Conservation (phyloP, 306 rosid species). For the Calophaca sinica region DNA sequence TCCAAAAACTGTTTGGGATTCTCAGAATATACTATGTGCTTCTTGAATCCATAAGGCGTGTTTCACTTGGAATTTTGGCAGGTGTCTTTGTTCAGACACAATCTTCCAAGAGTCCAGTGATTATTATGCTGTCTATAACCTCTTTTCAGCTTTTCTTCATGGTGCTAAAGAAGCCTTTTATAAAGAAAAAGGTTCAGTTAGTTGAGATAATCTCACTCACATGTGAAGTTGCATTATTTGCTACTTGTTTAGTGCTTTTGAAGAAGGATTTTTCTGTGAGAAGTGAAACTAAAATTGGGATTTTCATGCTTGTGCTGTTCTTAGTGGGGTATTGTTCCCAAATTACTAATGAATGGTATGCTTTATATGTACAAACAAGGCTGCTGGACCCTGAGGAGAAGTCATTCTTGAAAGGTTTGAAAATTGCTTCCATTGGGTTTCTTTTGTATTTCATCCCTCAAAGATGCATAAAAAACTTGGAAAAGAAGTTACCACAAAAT, state of each 20-base stretch:
- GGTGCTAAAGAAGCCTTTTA: constrained; percentile 91
- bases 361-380: constrained; percentile 69
- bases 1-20: constrained; percentile 91
- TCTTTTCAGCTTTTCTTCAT: constrained; percentile 87
- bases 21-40: constrained; percentile 83
- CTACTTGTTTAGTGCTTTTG: constrained; percentile 54
- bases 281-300: constrained; percentile 59
- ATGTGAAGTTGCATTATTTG: constrained; percentile 68
- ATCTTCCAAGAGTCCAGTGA: constrained; percentile 57
- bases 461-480: constrained; percentile 60
- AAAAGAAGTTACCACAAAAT: constrained; percentile 58
- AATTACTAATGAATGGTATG: constrained; percentile 77
- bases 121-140: constrained; percentile 61
- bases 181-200: constrained; percentile 87
- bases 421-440: constrained; percentile 70
- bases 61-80: constrained; percentile 67
- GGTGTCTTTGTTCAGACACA: constrained; percentile 59
- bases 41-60: constrained; percentile 71
- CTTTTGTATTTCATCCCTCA: constrained; percentile 65
- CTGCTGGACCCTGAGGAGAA: constrained; percentile 65
- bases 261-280: constrained; percentile 55
- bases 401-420: constrained; percentile 65
- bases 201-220: constrained; percentile 76
- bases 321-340: constrained; percentile 66
- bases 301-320: constrained; percentile 70